A percentile compares a stretch with the other conserved stretches of the same genome.
phyloP scores from a whole-genome alignment of 2,329 filamentous ascomycete genomes.

The Trichoderma breve region DNA sequence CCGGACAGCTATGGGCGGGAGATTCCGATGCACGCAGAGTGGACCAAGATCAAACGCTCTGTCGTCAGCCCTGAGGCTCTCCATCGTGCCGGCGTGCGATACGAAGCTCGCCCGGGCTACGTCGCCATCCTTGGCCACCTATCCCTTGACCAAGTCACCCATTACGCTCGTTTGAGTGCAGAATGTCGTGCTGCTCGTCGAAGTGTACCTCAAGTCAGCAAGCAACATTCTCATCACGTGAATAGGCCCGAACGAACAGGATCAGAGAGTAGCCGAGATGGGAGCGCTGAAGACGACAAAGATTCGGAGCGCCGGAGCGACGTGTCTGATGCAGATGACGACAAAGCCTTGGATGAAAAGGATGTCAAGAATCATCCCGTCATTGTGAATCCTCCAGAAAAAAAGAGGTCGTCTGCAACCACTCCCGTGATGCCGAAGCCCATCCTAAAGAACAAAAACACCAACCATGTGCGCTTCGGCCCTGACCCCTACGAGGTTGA shows the following conservation, averaged over 20 bases:
- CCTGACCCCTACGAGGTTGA: slow-evolving; percentile 47
- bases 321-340: slow-evolving; percentile 35
- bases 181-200: slow-evolving; percentile 45
- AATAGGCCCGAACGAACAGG: slow-evolving; percentile 27
- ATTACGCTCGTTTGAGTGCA: slow-evolving; percentile 49
- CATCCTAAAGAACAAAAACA: slow-evolving; percentile 61
- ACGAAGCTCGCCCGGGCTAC: slow-evolving; percentile 58
- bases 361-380: slow-evolving; percentile 36
- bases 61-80: slow-evolving; percentile 57
- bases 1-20: slow-evolving; percentile 57
- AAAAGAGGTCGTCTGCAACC: slow-evolving; percentile 38
- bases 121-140: slow-evolving; percentile 59
- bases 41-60: slow-evolving; percentile 55
- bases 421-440: slow-evolving; percentile 49
- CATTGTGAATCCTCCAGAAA: slow-evolving; percentile 38
- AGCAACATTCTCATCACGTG: slow-evolving; percentile 8
- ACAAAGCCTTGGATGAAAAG: slow-evolving; percentile 30
- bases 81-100: slow-evolving; percentile 52
- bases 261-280: slow-evolving; percentile 37
- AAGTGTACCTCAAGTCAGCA: slow-evolving; percentile 17
- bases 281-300: slow-evolving; percentile 32
- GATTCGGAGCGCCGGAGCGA: slow-evolving; percentile 34
- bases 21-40: slow-evolving; percentile 55
- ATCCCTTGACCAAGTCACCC: slow-evolving; percentile 49
- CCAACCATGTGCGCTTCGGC: slow-evolving; percentile 55